Conservation (phyloP, 1,284 basidiomycete genomes). For the Cryptococcus sp. region DNA sequence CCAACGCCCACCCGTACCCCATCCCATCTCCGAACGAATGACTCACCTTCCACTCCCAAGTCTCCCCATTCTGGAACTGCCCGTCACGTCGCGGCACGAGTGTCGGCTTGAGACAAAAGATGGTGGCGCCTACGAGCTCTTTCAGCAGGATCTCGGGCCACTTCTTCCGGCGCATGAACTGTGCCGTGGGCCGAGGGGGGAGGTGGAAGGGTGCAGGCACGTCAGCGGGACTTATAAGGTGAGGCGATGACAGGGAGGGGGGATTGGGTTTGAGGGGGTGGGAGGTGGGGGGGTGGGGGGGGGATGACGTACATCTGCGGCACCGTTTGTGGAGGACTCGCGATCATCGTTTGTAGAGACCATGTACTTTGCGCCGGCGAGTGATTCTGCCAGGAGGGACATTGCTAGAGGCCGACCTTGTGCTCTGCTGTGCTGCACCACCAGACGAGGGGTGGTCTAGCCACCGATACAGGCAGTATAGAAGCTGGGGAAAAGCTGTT, state of each 20-base stretch:
- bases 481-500: not conserved
- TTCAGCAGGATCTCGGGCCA: constrained; percentile 48
- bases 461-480: not conserved
- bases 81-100: not conserved
- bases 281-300: not conserved
- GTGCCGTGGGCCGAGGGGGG: too few species aligned
- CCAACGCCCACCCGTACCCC: too few species aligned
- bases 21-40: not conserved
- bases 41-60: constrained; percentile 36
- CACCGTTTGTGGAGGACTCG: constrained; percentile 19
- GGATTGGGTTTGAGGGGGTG: not conserved
- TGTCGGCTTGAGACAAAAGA: constrained; percentile 43
- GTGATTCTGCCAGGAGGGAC: constrained; percentile 16
- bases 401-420: constrained; percentile 1
- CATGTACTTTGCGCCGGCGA: constrained; percentile 20
- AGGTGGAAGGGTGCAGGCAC: not conserved
- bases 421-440: not conserved
- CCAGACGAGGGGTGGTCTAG: not conserved
- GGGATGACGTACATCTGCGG: constrained; percentile 12
- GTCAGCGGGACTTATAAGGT: too few species aligned
- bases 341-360: constrained; percentile 17
- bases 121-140: constrained; percentile 41
- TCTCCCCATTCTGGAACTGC: constrained; percentile 5
- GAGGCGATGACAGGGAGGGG: not conserved
- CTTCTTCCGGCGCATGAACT: constrained; percentile 47